phyloP scores from a whole-genome alignment of 2,329 filamentous ascomycete species.

The Colletotrichum agaves region DNA sequence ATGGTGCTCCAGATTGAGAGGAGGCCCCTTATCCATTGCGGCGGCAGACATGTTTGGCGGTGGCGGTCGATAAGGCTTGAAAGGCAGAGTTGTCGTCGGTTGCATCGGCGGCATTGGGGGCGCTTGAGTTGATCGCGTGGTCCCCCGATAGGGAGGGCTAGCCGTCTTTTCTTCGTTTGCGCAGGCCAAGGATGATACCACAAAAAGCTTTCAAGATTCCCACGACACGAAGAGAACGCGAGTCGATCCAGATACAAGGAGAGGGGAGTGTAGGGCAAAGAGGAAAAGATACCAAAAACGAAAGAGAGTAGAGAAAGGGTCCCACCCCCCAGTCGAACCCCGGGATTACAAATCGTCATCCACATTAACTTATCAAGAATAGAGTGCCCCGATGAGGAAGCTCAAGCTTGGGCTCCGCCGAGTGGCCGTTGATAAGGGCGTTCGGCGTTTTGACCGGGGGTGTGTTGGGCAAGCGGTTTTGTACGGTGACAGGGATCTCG shows the following conservation, averaged over 20 bases:
- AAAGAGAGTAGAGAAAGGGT: background rate
- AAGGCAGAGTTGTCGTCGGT: conserved; percentile 3
- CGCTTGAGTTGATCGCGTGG: background rate
- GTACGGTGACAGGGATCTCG: background rate
- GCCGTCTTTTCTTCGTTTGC: background rate
- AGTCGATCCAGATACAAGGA: background rate
- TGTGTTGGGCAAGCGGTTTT: background rate
- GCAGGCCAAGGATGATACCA: background rate
- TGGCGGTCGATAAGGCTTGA: background rate
- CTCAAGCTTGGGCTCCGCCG: conserved; percentile 19
- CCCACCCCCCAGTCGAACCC: background rate
- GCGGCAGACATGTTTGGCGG: conserved; percentile 15
- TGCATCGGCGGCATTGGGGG: conserved; percentile 10
- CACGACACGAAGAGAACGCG: background rate
- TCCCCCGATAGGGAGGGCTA: background rate
- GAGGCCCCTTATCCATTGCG: conserved; percentile 46
- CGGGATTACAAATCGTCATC: conserved; percentile 37
- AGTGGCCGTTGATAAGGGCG: conserved; percentile 23
- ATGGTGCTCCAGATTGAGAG: conserved; percentile 83
- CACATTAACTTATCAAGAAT: conserved; percentile 13
- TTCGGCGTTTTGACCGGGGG: background rate
- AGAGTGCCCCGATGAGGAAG: conserved; percentile 32
- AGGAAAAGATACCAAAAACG: background rate
- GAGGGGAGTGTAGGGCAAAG: background rate
- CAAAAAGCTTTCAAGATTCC: background rate